Evolutionary conservation across 768 basidiomycete species (phyloP), one percentile per base, ranked within the genome.

Genomic region (Naganishia antarctica): DNA sequence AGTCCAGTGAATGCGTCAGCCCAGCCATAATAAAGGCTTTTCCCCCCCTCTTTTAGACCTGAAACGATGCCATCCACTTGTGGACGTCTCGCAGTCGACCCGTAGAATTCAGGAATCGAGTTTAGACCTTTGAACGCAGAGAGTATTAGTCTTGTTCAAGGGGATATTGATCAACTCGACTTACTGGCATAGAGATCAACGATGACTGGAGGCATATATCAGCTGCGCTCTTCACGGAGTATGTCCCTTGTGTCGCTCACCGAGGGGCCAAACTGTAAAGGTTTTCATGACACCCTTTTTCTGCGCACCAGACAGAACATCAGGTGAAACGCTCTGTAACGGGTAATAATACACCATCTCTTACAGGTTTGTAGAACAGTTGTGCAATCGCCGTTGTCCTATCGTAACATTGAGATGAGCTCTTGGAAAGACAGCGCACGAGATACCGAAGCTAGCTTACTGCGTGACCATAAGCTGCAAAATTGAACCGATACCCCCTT

Each of bases 11-110:
- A 79, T 8, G 77, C 80, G 66, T 81, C 80, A 64, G 73, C 78
- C 64, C 74, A 78, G 3, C 79, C 79, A 61, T 73, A 78, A 57
- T 74, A 75, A 21, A 79, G 66, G 11, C 74, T 75, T 66, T 82
- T 83, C 16, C 80, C 83, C 12, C 78, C 83, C 68, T 82, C 83
- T 59, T 76, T 79, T 7, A 84, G 65, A 0, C 83, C 83, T 66
- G 76, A 79, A 11, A 67, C 69, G 53, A 82, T 80, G 61, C 78
- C 79, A 0, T 78, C 78, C n/a, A 83, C 80, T 64, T 80, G 49
- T 0, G 60, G 60, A n/a, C 28, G 60, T 32, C 65, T 60, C 18
- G 48, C 40, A 1, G 34, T 41, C 12, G 60, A 61, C 13, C 65
- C 65, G 37, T 60, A 66, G 28, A 61, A 58, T 48, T 53, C 48